A percentile compares a stretch with the other conserved stretches of the same genome.
Conservation (phyloP, 2,329 filamentous ascomycete species). For the Neurospora sp. region DNA sequence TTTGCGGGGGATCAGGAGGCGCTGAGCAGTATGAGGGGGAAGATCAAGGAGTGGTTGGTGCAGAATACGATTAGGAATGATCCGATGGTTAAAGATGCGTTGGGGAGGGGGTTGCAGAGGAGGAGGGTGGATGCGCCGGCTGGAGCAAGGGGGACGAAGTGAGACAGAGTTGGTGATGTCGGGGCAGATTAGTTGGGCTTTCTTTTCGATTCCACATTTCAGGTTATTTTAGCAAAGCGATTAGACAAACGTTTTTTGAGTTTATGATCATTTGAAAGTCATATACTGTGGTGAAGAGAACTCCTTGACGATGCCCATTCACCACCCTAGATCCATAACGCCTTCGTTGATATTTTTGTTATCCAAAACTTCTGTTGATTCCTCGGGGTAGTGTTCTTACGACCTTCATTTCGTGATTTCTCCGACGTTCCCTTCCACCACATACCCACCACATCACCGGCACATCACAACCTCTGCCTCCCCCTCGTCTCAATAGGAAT, state of each 20-base stretch:
- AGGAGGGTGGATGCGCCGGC: conserved; percentile 51
- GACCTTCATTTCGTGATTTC: not conserved
- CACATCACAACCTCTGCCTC: conserved; percentile 39
- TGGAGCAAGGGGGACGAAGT: conserved; percentile 46
- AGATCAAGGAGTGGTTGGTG: conserved; percentile 78
- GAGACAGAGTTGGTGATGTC: not conserved
- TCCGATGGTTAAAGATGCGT: conserved; percentile 71
- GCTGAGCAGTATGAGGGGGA: conserved; percentile 54
- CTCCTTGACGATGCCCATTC: not conserved
- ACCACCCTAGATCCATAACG: not conserved
- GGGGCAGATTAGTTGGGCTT: not conserved
- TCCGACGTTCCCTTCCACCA: not conserved
- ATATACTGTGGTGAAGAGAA: not conserved
- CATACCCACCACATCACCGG: not conserved
- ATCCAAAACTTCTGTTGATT: not conserved
- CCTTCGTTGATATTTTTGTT: not conserved
- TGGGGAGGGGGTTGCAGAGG: conserved; percentile 56
- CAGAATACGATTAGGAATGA: conserved; percentile 74
- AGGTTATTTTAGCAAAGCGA: not conserved
- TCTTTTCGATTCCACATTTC: not conserved
- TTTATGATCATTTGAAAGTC: not conserved
- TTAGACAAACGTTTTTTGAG: not conserved
- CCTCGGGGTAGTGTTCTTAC: no score
- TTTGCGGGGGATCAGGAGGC: conserved; percentile 62
- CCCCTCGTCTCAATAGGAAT: conserved; percentile 56